Evolutionary conservation across 1,284 basidiomycete genomes (phyloP), one percentile per base, ranked within the genome.

Genomic region (Cryptococcus sp.): DNA sequence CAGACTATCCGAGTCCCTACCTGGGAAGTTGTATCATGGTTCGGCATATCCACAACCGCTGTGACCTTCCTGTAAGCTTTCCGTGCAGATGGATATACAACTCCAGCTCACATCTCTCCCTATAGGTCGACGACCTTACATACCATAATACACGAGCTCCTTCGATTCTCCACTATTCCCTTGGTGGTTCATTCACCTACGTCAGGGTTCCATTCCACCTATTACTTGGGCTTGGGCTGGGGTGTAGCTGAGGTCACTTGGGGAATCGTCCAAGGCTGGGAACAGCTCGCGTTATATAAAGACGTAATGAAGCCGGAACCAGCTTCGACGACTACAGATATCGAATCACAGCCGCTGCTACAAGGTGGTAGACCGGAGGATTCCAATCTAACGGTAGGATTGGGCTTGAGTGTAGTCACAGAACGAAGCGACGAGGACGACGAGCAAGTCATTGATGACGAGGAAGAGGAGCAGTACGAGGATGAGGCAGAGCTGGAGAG

Each of bases 181-280:
- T 58, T 77, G 25, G 67, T 69, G 41, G 58, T 63, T n/a, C 70
- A 74, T 0, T 70, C 68, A 0, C 69, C 75, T 0, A 70, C 71
- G 1, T 73, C 72, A 1, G 75, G 75, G 37, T 78, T 78, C 50
- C 76, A 78, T 55, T 76, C 75, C 20, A 69, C 68, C 10, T 78
- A 72, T 58, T 75, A 73, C 55, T 72, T 78, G 43, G 77, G 74
- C 3, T 59, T 78, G n/a, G 77, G 77, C 0, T 78, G 75, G 75
- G 76, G 76, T 34, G 54, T 67, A 1, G 76, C 77, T 5, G 76
- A 78, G 63, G 67, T 67, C 0, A 59, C 69, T 1, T 78, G 75
- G 74, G 76, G 77, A 3, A 75, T 76, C 20, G 66, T 75, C 1
- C 71, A 76, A 57, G 77, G 71, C 16, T 78, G 73, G 68, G 75